Percentiles rank a stretch among this genome's conserved stretches.
Conservation (phyloP, 805 yeast species). For the Myxozyma geophila region DNA sequence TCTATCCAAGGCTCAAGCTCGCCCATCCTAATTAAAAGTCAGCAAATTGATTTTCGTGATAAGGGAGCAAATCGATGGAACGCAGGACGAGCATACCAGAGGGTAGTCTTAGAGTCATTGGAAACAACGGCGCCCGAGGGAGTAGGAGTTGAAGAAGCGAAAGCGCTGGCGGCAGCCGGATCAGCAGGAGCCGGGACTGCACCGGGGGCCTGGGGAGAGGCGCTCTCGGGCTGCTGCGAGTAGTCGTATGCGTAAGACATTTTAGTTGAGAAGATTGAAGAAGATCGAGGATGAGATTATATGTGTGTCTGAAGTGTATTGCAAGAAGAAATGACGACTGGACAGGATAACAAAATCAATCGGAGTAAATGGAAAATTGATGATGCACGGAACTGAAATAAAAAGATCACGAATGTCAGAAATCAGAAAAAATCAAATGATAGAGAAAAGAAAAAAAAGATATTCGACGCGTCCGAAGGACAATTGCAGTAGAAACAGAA, state of each 20-base stretch:
- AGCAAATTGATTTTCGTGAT: background rate
- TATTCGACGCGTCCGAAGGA: background rate
- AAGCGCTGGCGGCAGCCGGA: conserved; percentile 26
- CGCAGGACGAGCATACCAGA: conserved; percentile 39
- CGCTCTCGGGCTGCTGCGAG: conserved; percentile 35
- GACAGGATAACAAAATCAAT: background rate
- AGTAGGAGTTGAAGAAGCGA: conserved; percentile 28
- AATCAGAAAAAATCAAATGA: conserved; percentile 3
- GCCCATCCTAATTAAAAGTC: conserved; percentile 59
- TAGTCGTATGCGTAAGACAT: conserved; percentile 39
- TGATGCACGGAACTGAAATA: conserved; percentile 7
- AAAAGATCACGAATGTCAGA: background rate
- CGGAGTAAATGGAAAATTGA: conserved; percentile 1
- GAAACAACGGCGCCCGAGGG: conserved; percentile 23
- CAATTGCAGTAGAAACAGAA: background rate
- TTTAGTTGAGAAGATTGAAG: background rate
- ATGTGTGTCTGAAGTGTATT: background rate
- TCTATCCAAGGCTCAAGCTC: conserved; percentile 86
- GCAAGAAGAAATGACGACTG: background rate
- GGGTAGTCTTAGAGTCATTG: conserved; percentile 43
- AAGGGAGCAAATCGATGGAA: background rate
- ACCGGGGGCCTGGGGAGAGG: conserved; percentile 34
- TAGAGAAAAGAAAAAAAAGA: background rate
- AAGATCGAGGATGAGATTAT: background rate
- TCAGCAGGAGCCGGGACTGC: conserved; percentile 33